Evolutionary conservation across 768 basidiomycete genomes (phyloP), one percentile per base, ranked within the genome.

Genomic region (Boletus pseudo-olivaceus): DNA sequence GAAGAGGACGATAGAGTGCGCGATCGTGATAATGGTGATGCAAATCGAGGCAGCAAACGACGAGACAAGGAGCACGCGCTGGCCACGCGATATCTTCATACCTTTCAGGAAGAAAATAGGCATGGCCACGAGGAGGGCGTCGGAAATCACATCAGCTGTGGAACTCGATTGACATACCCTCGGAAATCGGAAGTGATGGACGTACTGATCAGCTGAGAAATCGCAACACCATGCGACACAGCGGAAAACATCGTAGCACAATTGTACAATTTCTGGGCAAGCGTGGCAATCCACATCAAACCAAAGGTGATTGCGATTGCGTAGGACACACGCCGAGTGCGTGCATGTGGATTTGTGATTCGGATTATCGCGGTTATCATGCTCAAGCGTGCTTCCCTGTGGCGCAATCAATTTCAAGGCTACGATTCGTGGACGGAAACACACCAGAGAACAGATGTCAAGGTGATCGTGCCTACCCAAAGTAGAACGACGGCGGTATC

Each of bases 61-160:
- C 20, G 58, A 56, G 35, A 62, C 0, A 19, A 65, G 33, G 27
- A 65, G 38, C 17, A 65, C 43, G 14, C 55, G 58, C 27, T 54
- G 54, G 19, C 43, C 44, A 45, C 44, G 42, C 5, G 56, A 45
- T 43, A 69, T 41, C 40, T 47, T 63, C 6, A 56, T 39, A 9
- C 46, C 57, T 41, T 14, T 56, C 32, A 63, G 50, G 20, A 65
- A 39, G n/a, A 47, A 45, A 20, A 60, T 39, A 7, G 61, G 7
- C 46, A 63, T 41, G 6, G 37, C 14, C n/a, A 64, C 47, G 30
- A 68, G 57, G 33, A 59, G 11, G 5, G 17, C 4, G 33, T 62
- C 61, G 29, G 65, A 58, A 39, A 67, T 20, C 17, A 33, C 42
- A 50, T 69, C 67, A 14, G 56, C 67, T 66, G 38, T 11, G 12